A percentile compares a stretch with the other conserved stretches of the same genome.
Evolutionary conservation across 2,329 filamentous ascomycete species (phyloP).

Genomic region (Alternaria sp.): DNA sequence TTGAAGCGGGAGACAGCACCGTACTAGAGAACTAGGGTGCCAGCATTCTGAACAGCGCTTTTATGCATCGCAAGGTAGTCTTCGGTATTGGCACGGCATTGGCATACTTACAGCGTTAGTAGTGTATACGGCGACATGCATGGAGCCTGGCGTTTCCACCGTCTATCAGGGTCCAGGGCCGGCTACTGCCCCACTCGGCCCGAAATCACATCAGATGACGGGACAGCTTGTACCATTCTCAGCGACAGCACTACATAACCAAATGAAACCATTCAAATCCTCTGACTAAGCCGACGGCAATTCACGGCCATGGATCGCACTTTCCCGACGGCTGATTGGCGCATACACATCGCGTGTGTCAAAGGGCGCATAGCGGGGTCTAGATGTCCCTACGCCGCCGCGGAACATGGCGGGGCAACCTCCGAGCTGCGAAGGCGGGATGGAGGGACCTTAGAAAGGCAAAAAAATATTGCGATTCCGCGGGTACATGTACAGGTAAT

Average conservation of each 20-base stretch:
- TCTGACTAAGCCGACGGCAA: slow-evolving; percentile 32
- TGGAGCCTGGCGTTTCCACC: slow-evolving; percentile 20
- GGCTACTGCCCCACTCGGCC: slow-evolving; percentile 16
- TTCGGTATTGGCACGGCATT: slow-evolving; percentile 23
- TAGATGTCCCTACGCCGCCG: slow-evolving; percentile 12
- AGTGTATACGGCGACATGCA: slow-evolving; percentile 15
- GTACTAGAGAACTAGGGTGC: slow-evolving; percentile 25
- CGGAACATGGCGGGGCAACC: slow-evolving; percentile 21
- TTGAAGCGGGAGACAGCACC: slow-evolving; percentile 83
- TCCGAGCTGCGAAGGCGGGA: slow-evolving; percentile 21
- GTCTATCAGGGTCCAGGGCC: slow-evolving; percentile 8
- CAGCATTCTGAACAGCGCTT: slow-evolving; percentile 1
- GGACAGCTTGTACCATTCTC: neutral
- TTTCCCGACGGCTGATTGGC: slow-evolving; percentile 22
- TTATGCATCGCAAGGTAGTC: slow-evolving; percentile 13
- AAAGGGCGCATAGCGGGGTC: slow-evolving; percentile 28
- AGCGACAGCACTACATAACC: neutral
- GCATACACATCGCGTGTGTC: slow-evolving; percentile 26
- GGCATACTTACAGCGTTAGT: slow-evolving; percentile 21
- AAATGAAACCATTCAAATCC: slow-evolving; percentile 6
- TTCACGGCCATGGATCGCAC: slow-evolving; percentile 24
- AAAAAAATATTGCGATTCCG: slow-evolving; percentile 40
- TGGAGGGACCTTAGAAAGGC: slow-evolving; percentile 23
- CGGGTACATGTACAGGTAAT: slow-evolving; percentile 30
- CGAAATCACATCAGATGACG: slow-evolving; percentile 9